A percentile compares a stretch with the other conserved stretches of the same genome.
These are phyloP conservation scores for Epichloe hybrida DNA, from an alignment of 2,329 filamentous ascomycete species.

Conservation along the genomic window DNA sequence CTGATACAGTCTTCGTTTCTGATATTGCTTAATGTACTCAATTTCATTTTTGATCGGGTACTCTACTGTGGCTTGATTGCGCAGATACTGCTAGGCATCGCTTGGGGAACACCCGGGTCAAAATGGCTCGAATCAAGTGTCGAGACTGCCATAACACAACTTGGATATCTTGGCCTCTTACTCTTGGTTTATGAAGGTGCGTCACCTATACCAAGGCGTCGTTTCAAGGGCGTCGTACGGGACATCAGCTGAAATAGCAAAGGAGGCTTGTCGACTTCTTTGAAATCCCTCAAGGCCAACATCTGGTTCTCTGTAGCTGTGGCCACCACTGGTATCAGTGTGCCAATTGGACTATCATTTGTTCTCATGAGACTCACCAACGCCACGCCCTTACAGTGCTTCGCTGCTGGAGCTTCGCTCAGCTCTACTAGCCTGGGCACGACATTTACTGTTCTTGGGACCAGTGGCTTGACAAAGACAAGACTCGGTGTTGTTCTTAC, in stretches of 20 bases:
- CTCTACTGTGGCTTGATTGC: slow-evolving; percentile 60
- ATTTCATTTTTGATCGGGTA: slow-evolving; percentile 41
- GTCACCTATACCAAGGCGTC: not conserved
- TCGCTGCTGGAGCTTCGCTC: slow-evolving; percentile 59
- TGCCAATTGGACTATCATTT: slow-evolving; percentile 55
- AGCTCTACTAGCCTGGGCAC: slow-evolving; percentile 66
- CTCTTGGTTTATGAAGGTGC: slow-evolving; percentile 59
- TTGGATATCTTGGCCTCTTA: slow-evolving; percentile 63
- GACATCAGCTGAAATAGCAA: slow-evolving; percentile 9
- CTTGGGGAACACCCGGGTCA: slow-evolving; percentile 54
- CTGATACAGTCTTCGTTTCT: slow-evolving; percentile 49
- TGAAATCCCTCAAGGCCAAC: slow-evolving; percentile 39
- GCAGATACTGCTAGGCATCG: slow-evolving; percentile 56
- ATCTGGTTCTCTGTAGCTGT: slow-evolving; percentile 45
- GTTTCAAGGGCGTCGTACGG: not conserved
- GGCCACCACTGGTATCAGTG: slow-evolving; percentile 49
- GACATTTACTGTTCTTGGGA: slow-evolving; percentile 40
- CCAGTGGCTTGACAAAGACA: slow-evolving; percentile 28
- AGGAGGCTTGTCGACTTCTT: slow-evolving; percentile 36
- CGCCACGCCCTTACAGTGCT: slow-evolving; percentile 46
- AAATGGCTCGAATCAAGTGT: slow-evolving; percentile 39
- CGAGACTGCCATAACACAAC: slow-evolving; percentile 44
- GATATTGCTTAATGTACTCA: slow-evolving; percentile 45
- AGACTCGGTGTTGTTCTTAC: slow-evolving; percentile 49
- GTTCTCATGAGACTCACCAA: slow-evolving; percentile 34